Percentiles rank a stretch among this genome's conserved stretches.
Evolutionary conservation across 2,329 filamentous ascomycete genomes (phyloP).

Genomic region (Talaromyces sp.): DNA sequence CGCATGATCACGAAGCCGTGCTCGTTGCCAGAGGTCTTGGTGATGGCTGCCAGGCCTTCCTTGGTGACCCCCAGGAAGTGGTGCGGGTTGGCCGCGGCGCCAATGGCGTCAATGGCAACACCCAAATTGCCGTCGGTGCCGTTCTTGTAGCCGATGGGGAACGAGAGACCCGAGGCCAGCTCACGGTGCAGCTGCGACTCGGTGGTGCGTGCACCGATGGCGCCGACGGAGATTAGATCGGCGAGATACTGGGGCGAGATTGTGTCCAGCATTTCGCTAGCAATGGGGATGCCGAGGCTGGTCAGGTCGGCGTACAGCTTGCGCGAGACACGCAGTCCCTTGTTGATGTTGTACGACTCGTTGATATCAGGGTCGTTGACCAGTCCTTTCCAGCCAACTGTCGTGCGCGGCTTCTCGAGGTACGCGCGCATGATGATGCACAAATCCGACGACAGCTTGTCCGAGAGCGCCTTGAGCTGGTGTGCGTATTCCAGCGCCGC

Average conservation of each 20-base stretch:
- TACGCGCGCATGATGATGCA: slow-evolving; percentile 97
- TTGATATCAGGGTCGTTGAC: slow-evolving; percentile 99
- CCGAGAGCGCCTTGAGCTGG: slow-evolving; percentile 68
- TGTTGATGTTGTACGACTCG: slow-evolving; percentile 97
- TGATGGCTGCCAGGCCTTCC: slow-evolving; percentile 92
- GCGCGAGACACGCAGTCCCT: slow-evolving; percentile 85
- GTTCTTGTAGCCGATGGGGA: slow-evolving; percentile 99
- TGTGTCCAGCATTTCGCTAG: slow-evolving; percentile 96
- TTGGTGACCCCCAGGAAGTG: slow-evolving; percentile 99
- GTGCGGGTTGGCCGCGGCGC: slow-evolving; percentile 61
- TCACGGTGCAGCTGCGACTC: slow-evolving; percentile 96
- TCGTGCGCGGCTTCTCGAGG: slow-evolving; percentile 97
- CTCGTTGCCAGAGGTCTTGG: slow-evolving; percentile 86
- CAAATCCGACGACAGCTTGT: slow-evolving; percentile 76
- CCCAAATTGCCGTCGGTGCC: slow-evolving; percentile 88
- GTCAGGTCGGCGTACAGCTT: slow-evolving; percentile 93
- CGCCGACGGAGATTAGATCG: slow-evolving; percentile 90
- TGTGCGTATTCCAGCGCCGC: slow-evolving; percentile 83
- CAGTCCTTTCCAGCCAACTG: slow-evolving; percentile 97
- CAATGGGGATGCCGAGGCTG: slow-evolving; percentile 82
- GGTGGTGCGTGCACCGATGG: slow-evolving; percentile 92
- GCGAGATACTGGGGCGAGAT: slow-evolving; percentile 97
- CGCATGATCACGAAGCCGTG: slow-evolving; percentile 96
- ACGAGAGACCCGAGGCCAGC: slow-evolving; percentile 87
- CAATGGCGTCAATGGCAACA: slow-evolving; percentile 94